Percentiles rank a stretch among this genome's conserved stretches.
Evolutionary conservation across 1,139 yeast species (phyloP).

Genomic region (Hyphopichia fennica): DNA sequence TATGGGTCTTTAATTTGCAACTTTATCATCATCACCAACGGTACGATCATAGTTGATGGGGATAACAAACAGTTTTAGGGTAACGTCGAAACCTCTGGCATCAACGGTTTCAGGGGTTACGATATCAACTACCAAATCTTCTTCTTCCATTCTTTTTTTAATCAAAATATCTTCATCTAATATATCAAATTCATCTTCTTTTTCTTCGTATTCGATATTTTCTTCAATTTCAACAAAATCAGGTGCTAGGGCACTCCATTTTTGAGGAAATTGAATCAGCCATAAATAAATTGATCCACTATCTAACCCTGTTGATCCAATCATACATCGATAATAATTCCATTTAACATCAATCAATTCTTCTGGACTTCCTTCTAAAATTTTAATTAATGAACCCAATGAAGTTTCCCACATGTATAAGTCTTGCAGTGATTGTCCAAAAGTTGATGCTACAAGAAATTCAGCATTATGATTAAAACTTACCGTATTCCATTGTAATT

Average conservation of each 20-base stretch:
- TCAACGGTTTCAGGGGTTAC: conserved; percentile 59
- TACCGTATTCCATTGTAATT: conserved; percentile 86
- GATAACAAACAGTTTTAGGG: conserved; percentile 42
- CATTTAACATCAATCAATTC: conserved; percentile 82
- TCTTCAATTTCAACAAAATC: conserved; percentile 95
- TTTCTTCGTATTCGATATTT: conserved; percentile 82
- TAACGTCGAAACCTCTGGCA: conserved; percentile 63
- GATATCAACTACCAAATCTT: conserved; percentile 70
- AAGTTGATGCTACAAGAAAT: conserved; percentile 83
- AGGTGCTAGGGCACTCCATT: conserved; percentile 97
- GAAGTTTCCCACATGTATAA: conserved; percentile 92
- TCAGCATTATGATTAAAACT: conserved; percentile 79
- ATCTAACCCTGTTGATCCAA: conserved; percentile 88
- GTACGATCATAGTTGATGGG: conserved; percentile 36
- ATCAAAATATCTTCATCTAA: conserved; percentile 64
- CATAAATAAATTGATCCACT: conserved; percentile 81
- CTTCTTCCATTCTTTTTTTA: conserved; percentile 63
- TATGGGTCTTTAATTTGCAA: not conserved
- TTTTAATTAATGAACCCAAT: conserved; percentile 83
- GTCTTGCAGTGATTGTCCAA: conserved; percentile 84
- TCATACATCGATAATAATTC: conserved; percentile 73
- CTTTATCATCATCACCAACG: not conserved
- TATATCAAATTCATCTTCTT: conserved; percentile 90
- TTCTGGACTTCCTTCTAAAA: conserved; percentile 90
- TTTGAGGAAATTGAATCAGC: conserved; percentile 82